Evolutionary conservation across 192 early-diverging fungal species (phyloP).

Genomic region (Entomortierella beljakovae): DNA sequence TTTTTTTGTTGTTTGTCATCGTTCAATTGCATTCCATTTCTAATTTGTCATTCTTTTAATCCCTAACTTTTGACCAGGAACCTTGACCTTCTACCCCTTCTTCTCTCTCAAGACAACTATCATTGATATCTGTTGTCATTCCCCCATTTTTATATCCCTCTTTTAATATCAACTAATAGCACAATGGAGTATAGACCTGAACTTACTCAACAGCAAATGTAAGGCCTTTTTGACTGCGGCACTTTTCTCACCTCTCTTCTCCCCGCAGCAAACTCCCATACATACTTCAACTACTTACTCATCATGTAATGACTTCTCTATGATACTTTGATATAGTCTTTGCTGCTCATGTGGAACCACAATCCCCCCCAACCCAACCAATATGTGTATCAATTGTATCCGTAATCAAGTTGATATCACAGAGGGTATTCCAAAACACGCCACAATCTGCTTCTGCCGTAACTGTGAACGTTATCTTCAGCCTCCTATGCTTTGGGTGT

Average conservation of each 20-base stretch:
- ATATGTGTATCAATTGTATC: conserved; percentile 99
- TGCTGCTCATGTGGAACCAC: conserved; percentile 95
- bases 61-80: not conserved
- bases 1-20: not conserved
- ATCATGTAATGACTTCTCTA: not conserved
- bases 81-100: not conserved
- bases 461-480: conserved; percentile 98
- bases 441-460: conserved; percentile 94
- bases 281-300: not conserved
- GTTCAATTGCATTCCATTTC: conserved; percentile 12
- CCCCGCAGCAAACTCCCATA: not conserved
- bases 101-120: not conserved
- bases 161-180: not conserved
- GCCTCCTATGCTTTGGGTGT: conserved; percentile 93
- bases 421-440: conserved; percentile 97
- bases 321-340: conserved; percentile 55
- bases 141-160: not conserved
- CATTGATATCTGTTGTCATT: not conserved
- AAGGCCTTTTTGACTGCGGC: conserved; percentile 21
- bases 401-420: conserved; percentile 97
- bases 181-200: conserved; percentile 67
- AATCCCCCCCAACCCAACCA: conserved; percentile 96
- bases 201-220: conserved; percentile 66
- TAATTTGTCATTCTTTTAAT: not conserved
- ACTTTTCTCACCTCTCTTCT: not conserved